Base-by-base conservation (phyloP, 345 rosid genomes). In the Populus ilicifolia region DNA sequence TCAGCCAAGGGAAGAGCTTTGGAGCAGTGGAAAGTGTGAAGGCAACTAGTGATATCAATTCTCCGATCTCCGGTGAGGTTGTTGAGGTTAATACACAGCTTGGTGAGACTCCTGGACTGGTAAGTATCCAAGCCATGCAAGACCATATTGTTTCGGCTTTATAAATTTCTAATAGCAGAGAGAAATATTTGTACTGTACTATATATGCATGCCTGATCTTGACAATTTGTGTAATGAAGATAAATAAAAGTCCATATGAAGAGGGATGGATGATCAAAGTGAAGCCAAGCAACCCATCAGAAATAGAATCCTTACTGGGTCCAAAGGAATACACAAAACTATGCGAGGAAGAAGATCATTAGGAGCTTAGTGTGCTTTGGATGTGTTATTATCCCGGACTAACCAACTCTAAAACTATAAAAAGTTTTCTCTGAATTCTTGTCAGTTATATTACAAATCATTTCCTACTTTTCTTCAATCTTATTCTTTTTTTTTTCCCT, bases 181-280 rank as follows among this genome's bases (percentile, higher is more conserved):
- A 56, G 10, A 56, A 8, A 56, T 23, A 56, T n/a, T n/a, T 56
- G 20, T 41, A 41, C 44, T 41, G 44, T 41, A 41, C 63, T 23
- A 23, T 59, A 23, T 10, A 59, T 11, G 62, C 27, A 56, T 11
- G 14, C 23, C 64, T 59, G 64, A 59, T 25, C 11, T 59, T 59
- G 64, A 59, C 64, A 23, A 20, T 46, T 67, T 66, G 7, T 16
- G 16, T 16, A 33, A 73, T 82, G 80, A 77, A 94, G 99, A 88
- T 93, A 27, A 96, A 93, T 80, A 79, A 93, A 63, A 93, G 97
- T 84, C 98, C 97, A 38, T 93, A 88, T 71, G 97, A 93, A 80
- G 90, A 84, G 33, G 99, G 98, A 74, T 96, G 97, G 99, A 91
- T 96, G 93, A 93, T 93, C 79, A 96, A 93, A 85, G 93, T 96